These are phyloP conservation scores for Saitozyma podzolica DNA, from an alignment of 768 basidiomycete species.

Conservation along the genomic window DNA sequence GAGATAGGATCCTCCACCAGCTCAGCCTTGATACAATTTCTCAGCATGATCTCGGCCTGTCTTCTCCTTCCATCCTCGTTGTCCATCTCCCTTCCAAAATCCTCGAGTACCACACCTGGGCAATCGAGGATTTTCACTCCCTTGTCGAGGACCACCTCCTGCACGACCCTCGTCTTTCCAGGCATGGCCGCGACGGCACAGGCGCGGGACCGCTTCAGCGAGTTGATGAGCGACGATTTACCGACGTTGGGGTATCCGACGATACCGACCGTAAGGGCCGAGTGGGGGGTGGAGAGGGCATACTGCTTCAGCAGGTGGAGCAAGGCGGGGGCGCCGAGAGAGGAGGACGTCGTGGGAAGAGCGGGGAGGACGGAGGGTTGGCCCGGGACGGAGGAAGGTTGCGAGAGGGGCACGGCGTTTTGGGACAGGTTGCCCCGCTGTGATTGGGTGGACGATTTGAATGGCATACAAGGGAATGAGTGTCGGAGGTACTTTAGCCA, in stretches of 20 bases:
- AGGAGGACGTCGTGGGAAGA: slow-evolving; percentile 47
- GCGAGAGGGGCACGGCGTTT: slow-evolving; percentile 39
- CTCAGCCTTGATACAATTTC: slow-evolving; percentile 88
- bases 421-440: slow-evolving; percentile 77
- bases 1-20: slow-evolving; percentile 85
- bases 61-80: slow-evolving; percentile 54
- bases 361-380: slow-evolving; percentile 31
- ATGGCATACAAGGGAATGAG: slow-evolving; percentile 87
- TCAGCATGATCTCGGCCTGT: slow-evolving; percentile 65
- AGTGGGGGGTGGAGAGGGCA: slow-evolving; percentile 50
- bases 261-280: slow-evolving; percentile 52
- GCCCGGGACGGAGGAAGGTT: slow-evolving; percentile 30
- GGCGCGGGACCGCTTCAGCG: slow-evolving; percentile 51
- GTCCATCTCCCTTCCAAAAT: slow-evolving; percentile 59
- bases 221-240: slow-evolving; percentile 54
- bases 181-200: slow-evolving; percentile 93
- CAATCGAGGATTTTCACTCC: slow-evolving; percentile 91
- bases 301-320: slow-evolving; percentile 71
- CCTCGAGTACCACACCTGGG: slow-evolving; percentile 95
- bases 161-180: slow-evolving; percentile 88
- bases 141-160: slow-evolving; percentile 87
- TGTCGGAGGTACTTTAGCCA: slow-evolving; percentile 93
- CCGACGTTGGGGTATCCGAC: slow-evolving; percentile 55
- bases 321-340: slow-evolving; percentile 58
- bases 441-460: slow-evolving; percentile 74